Base-by-base conservation (phyloP, 139 green algal species). In the Zygnema circumcarinatum region DNA sequence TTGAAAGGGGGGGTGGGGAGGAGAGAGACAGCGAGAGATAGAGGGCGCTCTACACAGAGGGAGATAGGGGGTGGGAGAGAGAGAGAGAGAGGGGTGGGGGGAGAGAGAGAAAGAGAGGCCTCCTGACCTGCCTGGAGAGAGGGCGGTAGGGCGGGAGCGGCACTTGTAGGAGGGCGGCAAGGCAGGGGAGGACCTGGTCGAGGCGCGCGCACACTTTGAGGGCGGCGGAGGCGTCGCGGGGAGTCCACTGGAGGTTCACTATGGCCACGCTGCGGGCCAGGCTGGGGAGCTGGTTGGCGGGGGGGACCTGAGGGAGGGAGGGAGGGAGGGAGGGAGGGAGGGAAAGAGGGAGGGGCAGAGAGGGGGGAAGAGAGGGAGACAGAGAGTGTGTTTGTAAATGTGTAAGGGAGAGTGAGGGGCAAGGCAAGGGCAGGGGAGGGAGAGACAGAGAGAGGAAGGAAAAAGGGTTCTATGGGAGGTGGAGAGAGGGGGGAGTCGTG, bases 241-340 rank as follows among this genome's bases (percentile, higher is more conserved):
- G 3, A 2, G 79, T 86, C 62, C 69, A 83, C 67, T 86, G 79
- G 3, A 86, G 79, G 69, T 86, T 86, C 54, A 86, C 52, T n/a
- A 86, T 86, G 62, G 82, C 69, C n/a, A 86, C 2, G 7, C 16
- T 35, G 2, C 2, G 2, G 11, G 40, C 40, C 42, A 85, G 42
- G 2, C 40, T 31, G 2, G 79, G 79, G n/a, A 79, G 40, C 22
- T 38, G 2, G 22, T 35, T 41, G 16, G 79, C 79, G 20, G 75
- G 75, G 7, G 75, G 75, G 21, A 83, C 75, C 75, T 83, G 75
- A 32, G n/a, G n/a, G n/a, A n/a, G n/a, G n/a, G n/a, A n/a, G n/a
- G n/a, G n/a, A n/a, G n/a, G n/a, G n/a, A n/a, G n/a, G n/a, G n/a
- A n/a, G n/a, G n/a, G n/a, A n/a, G n/a, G n/a, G n/a, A n/a, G n/a